Conservation (phyloP, 352 stramenopile species). For the Hyaloperonospora brassicae region DNA sequence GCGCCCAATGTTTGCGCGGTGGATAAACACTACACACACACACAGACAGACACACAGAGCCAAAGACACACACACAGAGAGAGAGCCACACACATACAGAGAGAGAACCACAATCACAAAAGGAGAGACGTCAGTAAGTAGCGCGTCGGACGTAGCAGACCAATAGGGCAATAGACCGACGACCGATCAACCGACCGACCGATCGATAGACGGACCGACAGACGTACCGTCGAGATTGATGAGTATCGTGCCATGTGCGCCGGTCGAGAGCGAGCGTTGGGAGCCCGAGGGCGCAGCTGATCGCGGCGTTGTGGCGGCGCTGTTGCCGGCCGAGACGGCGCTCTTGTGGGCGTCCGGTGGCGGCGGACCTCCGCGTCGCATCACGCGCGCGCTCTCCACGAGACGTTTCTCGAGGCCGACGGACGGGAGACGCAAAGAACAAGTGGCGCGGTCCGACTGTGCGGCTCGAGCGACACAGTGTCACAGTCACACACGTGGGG, state of each 20-base stretch:
- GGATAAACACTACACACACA: constrained; percentile 36
- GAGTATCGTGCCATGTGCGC: constrained; percentile 41
- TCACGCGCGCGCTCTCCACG: too few species aligned
- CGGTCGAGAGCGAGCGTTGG: constrained; percentile 13
- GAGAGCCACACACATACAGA: not conserved
- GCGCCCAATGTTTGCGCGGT: constrained; percentile 61
- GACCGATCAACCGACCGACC: too few species aligned
- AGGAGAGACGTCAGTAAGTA: too few species aligned
- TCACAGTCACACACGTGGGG: not conserved
- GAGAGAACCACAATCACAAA: not conserved
- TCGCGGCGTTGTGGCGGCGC: constrained; percentile 9
- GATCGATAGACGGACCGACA: not conserved
- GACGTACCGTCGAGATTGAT: constrained; percentile 56
- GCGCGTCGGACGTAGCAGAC: too few species aligned
- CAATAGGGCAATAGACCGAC: too few species aligned
- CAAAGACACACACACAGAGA: not conserved
- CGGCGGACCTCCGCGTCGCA: too few species aligned
- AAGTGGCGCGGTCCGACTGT: too few species aligned
- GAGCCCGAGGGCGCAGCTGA: constrained; percentile 1
- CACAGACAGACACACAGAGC: not conserved
- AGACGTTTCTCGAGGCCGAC: too few species aligned
- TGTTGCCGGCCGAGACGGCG: too few species aligned
- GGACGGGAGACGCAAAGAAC: too few species aligned
- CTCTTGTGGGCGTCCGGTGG: too few species aligned
- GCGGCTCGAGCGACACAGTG: too few species aligned